These are phyloP conservation scores for Neocatenulostroma microsporum DNA, from an alignment of 2,329 filamentous ascomycete genomes.

Conservation along the genomic window DNA sequence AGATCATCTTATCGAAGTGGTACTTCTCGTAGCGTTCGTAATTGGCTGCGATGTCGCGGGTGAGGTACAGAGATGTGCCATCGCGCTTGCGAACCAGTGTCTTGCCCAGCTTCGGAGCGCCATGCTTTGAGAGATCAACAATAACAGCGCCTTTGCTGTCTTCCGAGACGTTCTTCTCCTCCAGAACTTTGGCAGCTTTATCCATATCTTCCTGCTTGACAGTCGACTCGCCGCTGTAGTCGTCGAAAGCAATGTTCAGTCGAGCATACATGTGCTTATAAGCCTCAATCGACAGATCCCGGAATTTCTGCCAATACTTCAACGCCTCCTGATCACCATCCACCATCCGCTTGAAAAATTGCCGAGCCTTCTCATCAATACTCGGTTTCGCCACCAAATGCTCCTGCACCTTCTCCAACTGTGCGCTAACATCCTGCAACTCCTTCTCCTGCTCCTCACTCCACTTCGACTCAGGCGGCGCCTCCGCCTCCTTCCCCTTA, in stretches of 20 bases:
- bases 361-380: conserved; percentile 66
- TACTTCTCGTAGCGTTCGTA: conserved; percentile 55
- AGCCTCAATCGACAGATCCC: conserved; percentile 56
- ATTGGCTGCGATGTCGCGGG: conserved; percentile 61
- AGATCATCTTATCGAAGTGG: conserved; percentile 61
- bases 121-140: conserved; percentile 62
- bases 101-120: conserved; percentile 59
- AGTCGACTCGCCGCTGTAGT: conserved; percentile 63
- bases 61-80: conserved; percentile 60
- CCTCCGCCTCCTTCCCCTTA: conserved; percentile 39
- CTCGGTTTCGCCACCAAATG: conserved; percentile 46
- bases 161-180: conserved; percentile 54
- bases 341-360: conserved; percentile 62
- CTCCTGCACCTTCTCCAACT: conserved; percentile 41
- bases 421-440: conserved; percentile 42
- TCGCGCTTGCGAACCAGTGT: conserved; percentile 60
- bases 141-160: conserved; percentile 59
- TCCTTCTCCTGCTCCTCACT: conserved; percentile 43
- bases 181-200: conserved; percentile 51
- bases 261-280: conserved; percentile 58
- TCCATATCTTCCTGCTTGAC: conserved; percentile 56
- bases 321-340: conserved; percentile 53
- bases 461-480: conserved; percentile 21
- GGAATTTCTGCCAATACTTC: conserved; percentile 55
- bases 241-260: conserved; percentile 58